These are phyloP conservation scores for Aspergillus sp. DNA, from an alignment of 2,329 filamentous ascomycete species.

Conservation along the genomic window DNA sequence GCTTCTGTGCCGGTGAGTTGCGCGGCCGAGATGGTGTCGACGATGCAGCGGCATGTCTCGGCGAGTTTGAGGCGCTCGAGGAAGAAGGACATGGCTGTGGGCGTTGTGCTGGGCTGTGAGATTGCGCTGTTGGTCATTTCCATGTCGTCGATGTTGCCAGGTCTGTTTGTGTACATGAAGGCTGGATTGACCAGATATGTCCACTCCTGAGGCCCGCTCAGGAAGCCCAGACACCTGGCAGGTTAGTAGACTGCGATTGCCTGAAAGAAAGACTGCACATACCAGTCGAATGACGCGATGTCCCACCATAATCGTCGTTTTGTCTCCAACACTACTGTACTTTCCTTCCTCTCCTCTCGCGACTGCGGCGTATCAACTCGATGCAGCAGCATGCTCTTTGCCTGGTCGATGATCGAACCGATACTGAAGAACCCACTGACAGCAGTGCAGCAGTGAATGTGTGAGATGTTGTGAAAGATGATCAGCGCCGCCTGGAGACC, in stretches of 20 bases:
- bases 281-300: constrained; percentile 46
- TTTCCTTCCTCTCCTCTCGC: constrained; percentile 16
- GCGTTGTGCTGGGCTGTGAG: constrained; percentile 30
- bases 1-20: constrained; percentile 27
- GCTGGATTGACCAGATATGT: constrained; percentile 44
- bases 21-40: constrained; percentile 36
- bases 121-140: constrained; percentile 30
- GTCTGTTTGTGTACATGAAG: constrained; percentile 43
- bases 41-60: constrained; percentile 40
- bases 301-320: constrained; percentile 48
- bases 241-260: too few relatives aligned
- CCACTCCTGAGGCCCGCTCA: constrained; percentile 46
- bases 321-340: constrained; percentile 34
- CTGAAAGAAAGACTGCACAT: too few relatives aligned
- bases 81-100: constrained; percentile 49
- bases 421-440: constrained; percentile 26
- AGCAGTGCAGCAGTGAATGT: constrained; percentile 22
- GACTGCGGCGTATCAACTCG: constrained; percentile 29
- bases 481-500: constrained; percentile 36
- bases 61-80: constrained; percentile 44
- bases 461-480: constrained; percentile 30
- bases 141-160: constrained; percentile 44
- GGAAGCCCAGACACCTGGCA: constrained; percentile 38
- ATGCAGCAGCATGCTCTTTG: constrained; percentile 38
- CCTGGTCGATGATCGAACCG: constrained; percentile 29